Percentiles rank a stretch among this genome's conserved stretches.
Evolutionary conservation across 2,329 filamentous ascomycete genomes (phyloP).

Genomic region (Dendryphion nanum): DNA sequence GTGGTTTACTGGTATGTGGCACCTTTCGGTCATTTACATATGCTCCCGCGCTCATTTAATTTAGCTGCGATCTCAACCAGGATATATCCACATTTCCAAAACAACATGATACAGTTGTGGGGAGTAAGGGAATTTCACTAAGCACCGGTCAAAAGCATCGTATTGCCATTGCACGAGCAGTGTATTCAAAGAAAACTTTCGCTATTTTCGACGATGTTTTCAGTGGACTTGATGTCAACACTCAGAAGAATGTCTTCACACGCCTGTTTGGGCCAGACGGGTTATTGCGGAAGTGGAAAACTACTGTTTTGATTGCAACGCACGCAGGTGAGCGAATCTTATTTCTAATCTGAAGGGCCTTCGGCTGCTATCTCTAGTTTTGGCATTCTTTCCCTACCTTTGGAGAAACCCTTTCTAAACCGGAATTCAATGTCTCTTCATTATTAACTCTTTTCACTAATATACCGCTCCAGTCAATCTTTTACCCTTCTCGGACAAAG

Average conservation of each 20-base stretch:
- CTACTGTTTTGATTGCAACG: slow-evolving; percentile 11
- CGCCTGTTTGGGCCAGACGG: slow-evolving; percentile 42
- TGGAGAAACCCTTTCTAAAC: too few relatives aligned
- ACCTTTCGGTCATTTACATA: too few relatives aligned
- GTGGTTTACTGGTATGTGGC: slow-evolving; percentile 10
- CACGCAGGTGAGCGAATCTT: slow-evolving; percentile 30
- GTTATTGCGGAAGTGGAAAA: slow-evolving; percentile 34
- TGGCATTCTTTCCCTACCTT: too few relatives aligned
- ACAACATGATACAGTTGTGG: slow-evolving; percentile 40
- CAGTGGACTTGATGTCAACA: slow-evolving; percentile 46
- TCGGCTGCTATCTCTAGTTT: too few relatives aligned
- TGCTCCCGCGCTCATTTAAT: neutral
- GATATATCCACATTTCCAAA: slow-evolving; percentile 9
- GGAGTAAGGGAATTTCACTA: slow-evolving; percentile 46
- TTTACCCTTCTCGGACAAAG: slow-evolving; percentile 15
- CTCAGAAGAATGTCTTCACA: slow-evolving; percentile 46
- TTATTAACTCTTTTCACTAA: too few relatives aligned
- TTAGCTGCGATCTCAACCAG: slow-evolving; percentile 8
- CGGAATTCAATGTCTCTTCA: too few relatives aligned
- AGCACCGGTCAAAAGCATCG: slow-evolving; percentile 80
- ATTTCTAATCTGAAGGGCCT: slow-evolving; percentile 13
- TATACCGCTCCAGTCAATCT: slow-evolving; percentile 41
- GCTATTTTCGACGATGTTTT: slow-evolving; percentile 49
- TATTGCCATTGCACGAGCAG: slow-evolving; percentile 83
- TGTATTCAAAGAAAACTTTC: slow-evolving; percentile 50